phyloP scores from a whole-genome alignment of 345 rosid species.

The Euphorbia pulcherrima region DNA sequence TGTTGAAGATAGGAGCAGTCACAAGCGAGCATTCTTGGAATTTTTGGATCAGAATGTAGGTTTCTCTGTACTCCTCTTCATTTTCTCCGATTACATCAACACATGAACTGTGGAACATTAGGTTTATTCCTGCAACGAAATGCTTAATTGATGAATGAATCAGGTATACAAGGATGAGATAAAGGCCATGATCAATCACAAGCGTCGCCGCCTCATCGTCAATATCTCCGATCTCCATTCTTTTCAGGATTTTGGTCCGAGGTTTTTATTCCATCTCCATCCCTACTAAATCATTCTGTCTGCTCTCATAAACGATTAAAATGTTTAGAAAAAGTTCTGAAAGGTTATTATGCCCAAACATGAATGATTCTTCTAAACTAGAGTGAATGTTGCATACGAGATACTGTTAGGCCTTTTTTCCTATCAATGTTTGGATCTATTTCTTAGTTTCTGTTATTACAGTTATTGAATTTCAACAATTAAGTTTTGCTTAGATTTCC shows the following conservation, averaged over 20 bases:
- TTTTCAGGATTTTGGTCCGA: constrained; percentile 59
- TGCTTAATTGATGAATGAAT: background rate
- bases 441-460: background rate
- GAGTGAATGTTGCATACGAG: background rate
- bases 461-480: background rate
- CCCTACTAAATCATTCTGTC: background rate
- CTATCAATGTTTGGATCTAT: background rate
- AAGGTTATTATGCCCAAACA: background rate
- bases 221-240: constrained; percentile 84
- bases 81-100: background rate
- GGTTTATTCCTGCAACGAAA: background rate
- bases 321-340: background rate
- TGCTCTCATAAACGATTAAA: background rate
- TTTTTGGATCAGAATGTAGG: constrained; percentile 70
- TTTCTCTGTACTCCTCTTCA: background rate
- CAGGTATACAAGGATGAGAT: constrained; percentile 78
- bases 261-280: constrained; percentile 29
- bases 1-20: constrained; percentile 59
- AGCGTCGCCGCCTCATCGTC: constrained; percentile 88
- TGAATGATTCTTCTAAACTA: background rate
- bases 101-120: background rate
- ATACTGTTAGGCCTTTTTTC: background rate
- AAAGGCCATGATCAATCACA: constrained; percentile 74
- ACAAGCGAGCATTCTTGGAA: constrained; percentile 74
- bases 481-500: background rate